Evolutionary conservation across 768 basidiomycete species (phyloP).

Genomic region (Mycena sanguinolenta): DNA sequence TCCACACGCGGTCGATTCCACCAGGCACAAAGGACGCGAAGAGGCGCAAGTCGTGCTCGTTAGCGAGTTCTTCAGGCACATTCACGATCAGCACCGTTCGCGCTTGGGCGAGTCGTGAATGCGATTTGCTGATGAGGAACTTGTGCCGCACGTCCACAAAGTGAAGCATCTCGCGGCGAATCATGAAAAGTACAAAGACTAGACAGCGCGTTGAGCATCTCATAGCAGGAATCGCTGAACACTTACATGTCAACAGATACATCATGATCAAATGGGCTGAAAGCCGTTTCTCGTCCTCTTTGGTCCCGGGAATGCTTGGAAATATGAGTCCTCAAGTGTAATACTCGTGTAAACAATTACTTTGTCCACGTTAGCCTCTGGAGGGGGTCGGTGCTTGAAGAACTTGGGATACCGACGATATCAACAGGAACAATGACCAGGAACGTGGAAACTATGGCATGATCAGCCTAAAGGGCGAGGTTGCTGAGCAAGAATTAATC

Average conservation of each 20-base stretch:
- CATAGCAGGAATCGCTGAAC: conserved; percentile 27
- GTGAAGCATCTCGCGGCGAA: conserved; percentile 68
- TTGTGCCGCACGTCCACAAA: conserved; percentile 70
- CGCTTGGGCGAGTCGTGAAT: conserved; percentile 73
- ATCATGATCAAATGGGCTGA: conserved; percentile 70
- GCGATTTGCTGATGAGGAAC: conserved; percentile 70
- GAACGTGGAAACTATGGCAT: conserved; percentile 62
- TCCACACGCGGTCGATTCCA: conserved; percentile 77
- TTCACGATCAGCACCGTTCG: conserved; percentile 78
- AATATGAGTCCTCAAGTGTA: neutral
- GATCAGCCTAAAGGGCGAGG: too few relatives aligned
- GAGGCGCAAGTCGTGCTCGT: conserved; percentile 60
- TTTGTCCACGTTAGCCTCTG: conserved; percentile 65
- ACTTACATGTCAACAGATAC: conserved; percentile 63
- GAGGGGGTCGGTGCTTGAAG: conserved; percentile 48
- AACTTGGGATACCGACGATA: conserved; percentile 53
- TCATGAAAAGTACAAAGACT: conserved; percentile 74
- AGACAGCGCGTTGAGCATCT: conserved; percentile 17
- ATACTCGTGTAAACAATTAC: conserved; percentile 45
- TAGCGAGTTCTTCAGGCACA: conserved; percentile 67
- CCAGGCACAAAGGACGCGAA: conserved; percentile 78
- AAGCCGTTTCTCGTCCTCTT: conserved; percentile 57
- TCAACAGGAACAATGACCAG: conserved; percentile 72
- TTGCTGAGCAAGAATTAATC: too few relatives aligned
- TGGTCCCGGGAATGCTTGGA: conserved; percentile 47